Percentiles rank a stretch among this genome's conserved stretches.
Evolutionary conservation across 352 stramenopile genomes (phyloP).

Genomic region (Elongisporangium anandrum): DNA sequence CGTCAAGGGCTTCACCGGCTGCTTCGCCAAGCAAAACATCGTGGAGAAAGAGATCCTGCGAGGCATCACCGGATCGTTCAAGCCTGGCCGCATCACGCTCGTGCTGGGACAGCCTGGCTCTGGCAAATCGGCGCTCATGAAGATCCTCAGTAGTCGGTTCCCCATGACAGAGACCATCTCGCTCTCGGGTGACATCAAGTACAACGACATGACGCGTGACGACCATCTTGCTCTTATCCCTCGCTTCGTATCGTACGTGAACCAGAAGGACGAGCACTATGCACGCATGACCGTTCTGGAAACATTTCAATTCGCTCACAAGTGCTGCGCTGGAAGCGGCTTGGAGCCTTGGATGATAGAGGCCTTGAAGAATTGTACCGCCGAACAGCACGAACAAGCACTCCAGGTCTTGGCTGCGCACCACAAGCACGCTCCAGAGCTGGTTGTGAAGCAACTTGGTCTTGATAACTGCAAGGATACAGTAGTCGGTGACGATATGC

Average conservation of each 20-base stretch:
- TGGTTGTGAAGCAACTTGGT: constrained; percentile 32
- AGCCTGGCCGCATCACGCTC: constrained; percentile 44
- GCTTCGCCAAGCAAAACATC: constrained; percentile 15
- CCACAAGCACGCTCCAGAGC: constrained; percentile 28
- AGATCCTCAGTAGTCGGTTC: constrained; percentile 39
- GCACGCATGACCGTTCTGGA: constrained; percentile 90
- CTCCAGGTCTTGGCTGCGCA: constrained; percentile 27
- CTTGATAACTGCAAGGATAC: constrained; percentile 55
- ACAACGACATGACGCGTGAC: constrained; percentile 24
- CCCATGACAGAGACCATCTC: constrained; percentile 29
- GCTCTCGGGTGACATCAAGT: constrained; percentile 35
- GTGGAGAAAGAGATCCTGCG: constrained; percentile 49
- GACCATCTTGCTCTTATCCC: constrained; percentile 17
- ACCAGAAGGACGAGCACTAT: constrained; percentile 82
- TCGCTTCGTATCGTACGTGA: constrained; percentile 34
- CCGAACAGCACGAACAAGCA: constrained; percentile 27
- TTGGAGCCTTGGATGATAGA: constrained; percentile 35
- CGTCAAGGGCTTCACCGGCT: constrained; percentile 7
- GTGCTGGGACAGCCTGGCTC: constrained; percentile 35
- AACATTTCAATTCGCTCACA: constrained; percentile 91
- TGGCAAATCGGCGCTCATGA: constrained; percentile 43
- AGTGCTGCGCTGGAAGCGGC: constrained; percentile 44
- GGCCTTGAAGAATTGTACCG: constrained; percentile 30
- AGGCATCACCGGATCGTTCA: constrained; percentile 36
- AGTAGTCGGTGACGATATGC: constrained; percentile 52